Conservation (phyloP, 768 basidiomycete species). For the Suillus spraguei region DNA sequence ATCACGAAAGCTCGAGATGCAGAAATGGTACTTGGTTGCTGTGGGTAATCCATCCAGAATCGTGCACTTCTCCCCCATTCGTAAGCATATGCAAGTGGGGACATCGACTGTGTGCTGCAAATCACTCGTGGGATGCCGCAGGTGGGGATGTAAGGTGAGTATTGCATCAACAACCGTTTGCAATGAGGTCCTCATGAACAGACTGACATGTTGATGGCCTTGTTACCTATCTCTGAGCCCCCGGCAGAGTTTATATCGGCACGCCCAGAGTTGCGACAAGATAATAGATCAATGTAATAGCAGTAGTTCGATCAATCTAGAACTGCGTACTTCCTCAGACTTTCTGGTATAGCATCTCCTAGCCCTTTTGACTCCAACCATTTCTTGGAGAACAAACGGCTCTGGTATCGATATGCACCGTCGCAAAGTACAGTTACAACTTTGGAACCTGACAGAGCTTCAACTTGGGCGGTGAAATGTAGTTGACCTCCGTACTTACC, state of each 20-base stretch:
- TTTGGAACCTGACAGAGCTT: constrained; percentile 58
- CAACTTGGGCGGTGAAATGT: constrained; percentile 3
- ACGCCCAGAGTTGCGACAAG: neutral
- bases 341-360: constrained; percentile 74
- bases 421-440: constrained; percentile 92
- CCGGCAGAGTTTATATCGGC: neutral
- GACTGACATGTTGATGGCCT: neutral
- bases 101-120: no score
- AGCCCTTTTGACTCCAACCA: constrained; percentile 88
- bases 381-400: constrained; percentile 89
- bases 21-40: no score
- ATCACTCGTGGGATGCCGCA: neutral
- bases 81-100: no score
- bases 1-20: no score
- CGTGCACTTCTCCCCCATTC: no score
- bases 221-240: neutral
- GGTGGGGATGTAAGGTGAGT: neutral
- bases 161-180: neutral
- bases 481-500: constrained; percentile 42
- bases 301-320: constrained; percentile 53
- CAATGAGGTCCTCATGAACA: neutral
- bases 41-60: no score
- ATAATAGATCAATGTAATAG: neutral
- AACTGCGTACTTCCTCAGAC: constrained; percentile 88
- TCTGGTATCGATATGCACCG: constrained; percentile 97